Conservation (phyloP, 2,329 filamentous ascomycete species). For the Clarireedia homoeocarpa region DNA sequence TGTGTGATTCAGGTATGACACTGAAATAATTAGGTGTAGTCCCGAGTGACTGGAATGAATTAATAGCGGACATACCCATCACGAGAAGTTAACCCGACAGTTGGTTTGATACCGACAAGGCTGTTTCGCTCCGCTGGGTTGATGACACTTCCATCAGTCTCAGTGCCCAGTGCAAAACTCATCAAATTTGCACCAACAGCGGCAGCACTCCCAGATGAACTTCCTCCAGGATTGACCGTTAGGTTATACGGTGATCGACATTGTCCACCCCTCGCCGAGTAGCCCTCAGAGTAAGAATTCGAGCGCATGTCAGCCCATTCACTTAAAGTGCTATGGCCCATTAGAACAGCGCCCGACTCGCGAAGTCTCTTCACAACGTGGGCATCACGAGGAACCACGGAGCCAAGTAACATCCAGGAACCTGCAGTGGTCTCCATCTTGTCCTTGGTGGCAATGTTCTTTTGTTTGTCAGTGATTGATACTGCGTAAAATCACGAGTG, state of each 20-base stretch:
- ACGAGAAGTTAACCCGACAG: slow-evolving; percentile 63
- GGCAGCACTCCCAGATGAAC: slow-evolving; percentile 57
- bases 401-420: slow-evolving; percentile 57
- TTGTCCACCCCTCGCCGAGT: slow-evolving; percentile 57
- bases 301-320: slow-evolving; percentile 71
- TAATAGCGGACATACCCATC: slow-evolving; percentile 31
- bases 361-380: slow-evolving; percentile 54
- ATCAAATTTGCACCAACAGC: slow-evolving; percentile 57
- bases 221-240: slow-evolving; percentile 59
- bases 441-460: slow-evolving; percentile 59
- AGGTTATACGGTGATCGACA: slow-evolving; percentile 60
- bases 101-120: slow-evolving; percentile 69
- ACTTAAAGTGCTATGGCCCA: slow-evolving; percentile 63
- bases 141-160: slow-evolving; percentile 67
- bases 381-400: slow-evolving; percentile 59
- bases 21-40: slow-evolving; percentile 26
- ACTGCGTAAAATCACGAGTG: background rate
- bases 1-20: slow-evolving; percentile 57
- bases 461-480: background rate
- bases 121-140: slow-evolving; percentile 62
- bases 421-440: slow-evolving; percentile 69
- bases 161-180: slow-evolving; percentile 61
- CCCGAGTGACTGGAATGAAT: background rate
- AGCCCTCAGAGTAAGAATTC: slow-evolving; percentile 61
- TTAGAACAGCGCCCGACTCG: slow-evolving; percentile 51